Evolutionary conservation across 805 yeast species (phyloP), one percentile per base, ranked within the genome.

Genomic region (Saccharomycopsis javanensis): DNA sequence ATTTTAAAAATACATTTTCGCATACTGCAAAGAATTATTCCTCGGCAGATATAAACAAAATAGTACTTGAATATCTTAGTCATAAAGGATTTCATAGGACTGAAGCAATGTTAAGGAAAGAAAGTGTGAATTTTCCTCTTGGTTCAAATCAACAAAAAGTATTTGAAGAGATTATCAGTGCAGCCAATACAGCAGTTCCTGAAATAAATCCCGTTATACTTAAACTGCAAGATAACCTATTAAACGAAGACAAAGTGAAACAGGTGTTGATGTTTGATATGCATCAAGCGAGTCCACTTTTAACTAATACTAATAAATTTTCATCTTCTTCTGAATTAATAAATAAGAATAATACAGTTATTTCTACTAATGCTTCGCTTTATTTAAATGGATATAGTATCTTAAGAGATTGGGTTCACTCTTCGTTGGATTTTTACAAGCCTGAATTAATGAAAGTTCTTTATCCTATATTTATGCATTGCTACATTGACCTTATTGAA

Each of bases 11-110:
- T 42, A 28, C 57, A 50, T 25, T 59, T 55, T 38, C 81, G 8
- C 18, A 42, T 20, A 42, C 48, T 1, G 48, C 48, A 18, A 42
- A 20, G 23, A 42, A 78, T 62, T 81, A 82, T 60, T 83, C 96
- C 0, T 89, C 88, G 53, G 90, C 92, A 4, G 98, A 94, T 68
- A 76, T 94, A 67, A 92, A 91, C 69, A 76, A 94, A 61, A 88
- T 94, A 66, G 98, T 94, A 34, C 75, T 94, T 65, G 99, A 94
- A 65, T 94, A 92, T 65, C 77, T 94, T 63, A 86, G 84, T 68
- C 92, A 94, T 66, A 90, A 91, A 69, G 99, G 99, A 2, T 94
- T 89, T 67, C 91, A 87, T 64, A 82, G 85, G 63, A 92, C 99
- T 0, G 99, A 94, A 69, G 90, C 96, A 2, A 88, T 91, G 85